phyloP scores from a whole-genome alignment of 371 early-diverging fungal genomes.

The Rhizopus microsporus region DNA sequence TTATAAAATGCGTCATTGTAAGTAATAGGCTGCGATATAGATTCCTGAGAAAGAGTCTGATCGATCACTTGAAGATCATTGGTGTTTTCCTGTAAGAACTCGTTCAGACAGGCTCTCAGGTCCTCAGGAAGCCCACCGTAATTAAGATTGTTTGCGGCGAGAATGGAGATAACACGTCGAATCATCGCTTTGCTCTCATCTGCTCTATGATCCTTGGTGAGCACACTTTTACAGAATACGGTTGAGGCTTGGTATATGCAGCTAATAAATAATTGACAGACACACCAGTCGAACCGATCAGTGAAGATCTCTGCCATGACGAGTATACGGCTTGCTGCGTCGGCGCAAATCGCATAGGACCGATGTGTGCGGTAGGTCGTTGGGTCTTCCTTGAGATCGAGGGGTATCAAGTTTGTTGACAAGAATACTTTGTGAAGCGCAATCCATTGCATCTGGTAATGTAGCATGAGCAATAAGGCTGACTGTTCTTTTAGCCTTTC shows the following conservation, averaged over 20 bases:
- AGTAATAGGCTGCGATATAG: constrained; percentile 2
- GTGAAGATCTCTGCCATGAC: constrained; percentile 37
- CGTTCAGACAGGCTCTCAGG: constrained; percentile 39
- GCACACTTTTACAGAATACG: constrained; percentile 40
- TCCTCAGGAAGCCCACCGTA: constrained; percentile 47
- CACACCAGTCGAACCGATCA: constrained; percentile 44
- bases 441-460: constrained; percentile 51
- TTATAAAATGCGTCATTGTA: constrained; percentile 36
- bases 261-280: constrained; percentile 30
- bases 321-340: constrained; percentile 50
- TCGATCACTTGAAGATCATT: constrained; percentile 11
- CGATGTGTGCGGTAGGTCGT: constrained; percentile 26
- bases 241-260: constrained; percentile 43
- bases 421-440: constrained; percentile 42
- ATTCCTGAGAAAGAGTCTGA: constrained; percentile 21
- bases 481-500: constrained; percentile 31
- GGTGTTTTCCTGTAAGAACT: constrained; percentile 39
- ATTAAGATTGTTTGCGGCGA: constrained; percentile 32
- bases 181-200: constrained; percentile 38
- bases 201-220: constrained; percentile 21
- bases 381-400: not conserved
- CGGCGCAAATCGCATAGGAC: constrained; percentile 42
- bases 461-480: constrained; percentile 40
- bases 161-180: constrained; percentile 38
- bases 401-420: constrained; percentile 15